Evolutionary conservation across 2,329 filamentous ascomycete species (phyloP), one percentile per base, ranked within the genome.

Genomic region (Knufia fluminis): DNA sequence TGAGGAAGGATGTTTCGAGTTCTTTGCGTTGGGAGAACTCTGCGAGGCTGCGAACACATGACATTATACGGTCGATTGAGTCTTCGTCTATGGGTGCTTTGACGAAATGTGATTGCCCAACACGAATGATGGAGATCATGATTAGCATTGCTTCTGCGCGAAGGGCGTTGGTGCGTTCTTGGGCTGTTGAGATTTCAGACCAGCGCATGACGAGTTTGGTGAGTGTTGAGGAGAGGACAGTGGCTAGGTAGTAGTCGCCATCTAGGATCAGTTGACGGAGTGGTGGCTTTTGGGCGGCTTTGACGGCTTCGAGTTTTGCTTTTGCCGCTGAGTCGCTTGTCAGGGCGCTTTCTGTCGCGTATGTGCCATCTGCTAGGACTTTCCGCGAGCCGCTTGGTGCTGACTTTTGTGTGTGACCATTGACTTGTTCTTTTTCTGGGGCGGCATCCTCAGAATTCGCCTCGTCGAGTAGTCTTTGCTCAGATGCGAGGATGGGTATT

Each of bases 201-300:
- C 97, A 89, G 47, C 92, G 86, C 89, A 98, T 95, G 45, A 98
- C 92, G 48, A 98, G 78, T 71, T 98, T 98, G 14, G 92, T 95
- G 51, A 98, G 78, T 1, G 91, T 96, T 6, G 90, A 92, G 1
- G 91, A 91, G n/a, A 98, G 79, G 6, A 97, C 92, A 1, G 92
- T 88, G 2, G 90, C 86, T 38, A 98, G 76, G 66, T 95, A 98
- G 71, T 94, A 98, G 68, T 98, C 92, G 50, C 92, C 92, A 59
- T 98, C 92, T 31, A 98, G 80, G 52, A 98, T 95, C 49, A 96
- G 82, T 64, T 96, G 90, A 57, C 92, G 81, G 60, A 98, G 77
- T 24, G 92, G 92, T 4, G 92, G 92, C 69, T 98, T 98, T 66
- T 94, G 87, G 2, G 92, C 92, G 54, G 92, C 86, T 71, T 97